Evolutionary conservation across 2,329 filamentous ascomycete genomes (phyloP).

Genomic region (Boeremia exigua): DNA sequence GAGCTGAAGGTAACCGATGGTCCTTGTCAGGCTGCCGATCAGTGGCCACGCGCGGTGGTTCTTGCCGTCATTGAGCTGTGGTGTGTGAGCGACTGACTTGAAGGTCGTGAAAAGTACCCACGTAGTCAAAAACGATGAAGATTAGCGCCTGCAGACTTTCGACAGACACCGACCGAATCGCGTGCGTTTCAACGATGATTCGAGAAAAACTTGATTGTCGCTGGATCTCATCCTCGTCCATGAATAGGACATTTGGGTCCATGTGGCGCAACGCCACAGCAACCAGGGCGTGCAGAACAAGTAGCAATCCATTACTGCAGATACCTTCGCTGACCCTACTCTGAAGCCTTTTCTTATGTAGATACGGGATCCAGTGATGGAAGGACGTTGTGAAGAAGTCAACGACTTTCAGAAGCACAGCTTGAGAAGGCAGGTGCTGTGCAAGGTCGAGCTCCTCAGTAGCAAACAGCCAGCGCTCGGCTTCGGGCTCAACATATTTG

Average conservation of each 20-base stretch:
- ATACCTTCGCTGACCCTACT: constrained; percentile 26
- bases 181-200: constrained; percentile 40
- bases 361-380: constrained; percentile 46
- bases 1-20: constrained; percentile 42
- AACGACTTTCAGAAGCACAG: constrained; percentile 33
- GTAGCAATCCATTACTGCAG: constrained; percentile 23
- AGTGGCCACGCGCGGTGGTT: constrained; percentile 39
- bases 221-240: constrained; percentile 36
- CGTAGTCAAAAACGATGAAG: constrained; percentile 43
- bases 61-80: constrained; percentile 40
- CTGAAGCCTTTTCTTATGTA: constrained; percentile 41
- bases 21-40: constrained; percentile 43
- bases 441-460: constrained; percentile 32
- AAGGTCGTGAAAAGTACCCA: constrained; percentile 13
- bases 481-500: constrained; percentile 25
- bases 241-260: constrained; percentile 26
- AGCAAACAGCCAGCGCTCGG: constrained; percentile 25
- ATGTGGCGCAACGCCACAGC: constrained; percentile 39
- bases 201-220: constrained; percentile 35
- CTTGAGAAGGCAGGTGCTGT: constrained; percentile 35
- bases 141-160: constrained; percentile 41
- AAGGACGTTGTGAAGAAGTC: constrained; percentile 42
- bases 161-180: constrained; percentile 33
- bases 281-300: constrained; percentile 40
- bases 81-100: background rate